A percentile compares a stretch with the other conserved stretches of the same genome.
Conservation (phyloP, 2,329 filamentous ascomycete genomes). For the Fusarium albosuccineum region DNA sequence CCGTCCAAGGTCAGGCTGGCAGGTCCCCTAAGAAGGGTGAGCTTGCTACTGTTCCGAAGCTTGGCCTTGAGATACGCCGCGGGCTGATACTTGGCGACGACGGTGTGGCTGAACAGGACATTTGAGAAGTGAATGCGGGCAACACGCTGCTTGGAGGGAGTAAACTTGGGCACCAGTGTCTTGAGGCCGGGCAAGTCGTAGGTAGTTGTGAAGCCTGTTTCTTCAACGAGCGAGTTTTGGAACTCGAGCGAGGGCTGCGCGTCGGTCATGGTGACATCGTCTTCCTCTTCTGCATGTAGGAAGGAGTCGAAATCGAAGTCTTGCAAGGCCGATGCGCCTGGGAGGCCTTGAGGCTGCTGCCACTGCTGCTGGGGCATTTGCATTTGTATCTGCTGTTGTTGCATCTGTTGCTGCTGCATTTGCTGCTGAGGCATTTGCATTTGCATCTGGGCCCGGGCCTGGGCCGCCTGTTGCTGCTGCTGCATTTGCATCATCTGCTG, state of each 20-base stretch:
- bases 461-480: constrained; percentile 1
- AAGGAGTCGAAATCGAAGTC: background rate
- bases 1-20: constrained; percentile 73
- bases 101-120: constrained; percentile 67
- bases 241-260: constrained; percentile 47
- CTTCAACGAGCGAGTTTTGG: constrained; percentile 67
- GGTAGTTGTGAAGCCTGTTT: constrained; percentile 70
- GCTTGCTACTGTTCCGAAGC: constrained; percentile 67
- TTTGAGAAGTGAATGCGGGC: constrained; percentile 65
- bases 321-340: background rate
- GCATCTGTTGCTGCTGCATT: constrained; percentile 14
- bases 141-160: constrained; percentile 70
- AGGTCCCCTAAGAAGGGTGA: constrained; percentile 68
- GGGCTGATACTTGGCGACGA: constrained; percentile 71
- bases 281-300: constrained; percentile 38
- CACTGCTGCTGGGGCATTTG: constrained; percentile 14
- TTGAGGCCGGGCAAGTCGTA: constrained; percentile 72
- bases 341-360: constrained; percentile 10
- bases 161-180: constrained; percentile 65
- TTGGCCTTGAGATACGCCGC: constrained; percentile 71
- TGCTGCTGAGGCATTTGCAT: constrained; percentile 2
- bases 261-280: constrained; percentile 54
- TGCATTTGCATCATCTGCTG: background rate
- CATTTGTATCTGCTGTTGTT: constrained; percentile 7
- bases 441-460: too few species aligned